Conservation (phyloP, 2,329 filamentous ascomycete species). For the Aspergillus sp. region DNA sequence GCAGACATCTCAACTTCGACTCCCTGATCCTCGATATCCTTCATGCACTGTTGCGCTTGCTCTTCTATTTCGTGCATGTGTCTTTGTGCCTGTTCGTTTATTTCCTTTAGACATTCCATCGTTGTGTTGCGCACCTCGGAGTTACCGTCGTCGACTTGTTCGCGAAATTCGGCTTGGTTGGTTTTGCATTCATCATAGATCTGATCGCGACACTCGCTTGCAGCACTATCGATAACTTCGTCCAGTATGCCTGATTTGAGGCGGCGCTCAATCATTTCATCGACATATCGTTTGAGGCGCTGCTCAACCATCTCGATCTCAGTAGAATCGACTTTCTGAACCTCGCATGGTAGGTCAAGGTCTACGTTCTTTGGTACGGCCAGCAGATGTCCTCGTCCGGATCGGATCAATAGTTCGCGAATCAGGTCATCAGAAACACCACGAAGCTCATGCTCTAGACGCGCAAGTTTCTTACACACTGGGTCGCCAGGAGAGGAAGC, state of each 20-base stretch:
- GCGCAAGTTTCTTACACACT: constrained; percentile 14
- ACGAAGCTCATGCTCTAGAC: constrained; percentile 19
- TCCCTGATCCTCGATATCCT: constrained; percentile 16
- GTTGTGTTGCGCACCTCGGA: constrained; percentile 20
- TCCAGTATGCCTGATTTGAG: constrained; percentile 18
- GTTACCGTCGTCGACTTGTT: constrained; percentile 22
- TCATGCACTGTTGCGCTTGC: constrained; percentile 18
- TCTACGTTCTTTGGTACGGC: constrained; percentile 16
- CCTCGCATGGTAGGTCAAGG: constrained; percentile 12
- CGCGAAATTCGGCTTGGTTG: constrained; percentile 19
- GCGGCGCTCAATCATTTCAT: constrained; percentile 13
- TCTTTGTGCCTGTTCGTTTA: constrained; percentile 15
- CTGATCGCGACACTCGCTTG: constrained; percentile 21
- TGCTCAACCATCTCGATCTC: constrained; percentile 14
- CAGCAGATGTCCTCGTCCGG: constrained; percentile 22
- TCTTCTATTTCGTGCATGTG: constrained; percentile 17
- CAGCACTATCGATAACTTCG: constrained; percentile 17
- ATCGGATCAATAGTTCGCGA: constrained; percentile 19
- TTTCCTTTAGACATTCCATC: constrained; percentile 18
- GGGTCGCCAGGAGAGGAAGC: constrained; percentile 12
- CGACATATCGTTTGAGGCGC: constrained; percentile 18
- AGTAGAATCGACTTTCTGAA: constrained; percentile 10
- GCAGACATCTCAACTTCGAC: constrained; percentile 16
- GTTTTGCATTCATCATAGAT: constrained; percentile 20
- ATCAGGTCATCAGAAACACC: constrained; percentile 21